Evolutionary conservation across 1,284 basidiomycete species (phyloP).

Genomic region (Papiliotrema terrestris): DNA sequence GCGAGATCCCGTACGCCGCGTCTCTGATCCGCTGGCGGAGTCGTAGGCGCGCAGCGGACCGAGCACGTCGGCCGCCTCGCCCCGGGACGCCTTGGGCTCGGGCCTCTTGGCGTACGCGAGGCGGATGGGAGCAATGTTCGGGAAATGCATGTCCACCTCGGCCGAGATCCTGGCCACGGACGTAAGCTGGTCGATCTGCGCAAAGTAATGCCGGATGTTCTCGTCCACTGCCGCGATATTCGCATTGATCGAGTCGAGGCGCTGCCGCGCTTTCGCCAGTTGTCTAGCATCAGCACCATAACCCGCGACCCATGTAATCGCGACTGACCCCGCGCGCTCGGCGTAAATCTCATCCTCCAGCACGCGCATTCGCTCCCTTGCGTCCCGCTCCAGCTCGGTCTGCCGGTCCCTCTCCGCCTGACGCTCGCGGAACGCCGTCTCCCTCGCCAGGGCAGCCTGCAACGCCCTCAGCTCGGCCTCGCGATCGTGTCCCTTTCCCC

Average conservation of each 20-base stretch:
- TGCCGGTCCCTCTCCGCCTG: constrained; percentile 15
- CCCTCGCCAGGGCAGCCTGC: constrained; percentile 17
- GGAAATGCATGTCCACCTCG: constrained; percentile 28
- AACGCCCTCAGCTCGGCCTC: constrained; percentile 16
- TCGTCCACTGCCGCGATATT: constrained; percentile 18
- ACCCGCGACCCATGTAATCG: neutral
- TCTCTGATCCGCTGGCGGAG: constrained; percentile 4
- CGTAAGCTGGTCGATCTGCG: constrained; percentile 29
- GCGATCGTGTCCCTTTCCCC: constrained; percentile 5
- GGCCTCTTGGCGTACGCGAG: constrained; percentile 5
- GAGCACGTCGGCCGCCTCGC: constrained; percentile 8
- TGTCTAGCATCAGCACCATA: constrained; percentile 1
- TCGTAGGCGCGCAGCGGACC: constrained; percentile 1
- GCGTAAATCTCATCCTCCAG: constrained; percentile 27
- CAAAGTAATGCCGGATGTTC: constrained; percentile 26
- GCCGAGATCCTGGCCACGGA: constrained; percentile 21
- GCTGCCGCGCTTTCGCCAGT: constrained; percentile 7
- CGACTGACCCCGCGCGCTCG: constrained; percentile 24
- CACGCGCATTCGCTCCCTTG: constrained; percentile 13
- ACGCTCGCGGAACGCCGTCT: constrained; percentile 20
- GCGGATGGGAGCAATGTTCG: constrained; percentile 16
- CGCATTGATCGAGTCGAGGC: constrained; percentile 13
- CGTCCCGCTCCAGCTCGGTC: constrained; percentile 17
- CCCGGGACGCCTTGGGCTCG: neutral
- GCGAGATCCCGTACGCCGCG: neutral